Evolutionary conservation across 2,329 filamentous ascomycete species (phyloP), one percentile per base, ranked within the genome.

Genomic region (Atkinsonella hypoxylon): DNA sequence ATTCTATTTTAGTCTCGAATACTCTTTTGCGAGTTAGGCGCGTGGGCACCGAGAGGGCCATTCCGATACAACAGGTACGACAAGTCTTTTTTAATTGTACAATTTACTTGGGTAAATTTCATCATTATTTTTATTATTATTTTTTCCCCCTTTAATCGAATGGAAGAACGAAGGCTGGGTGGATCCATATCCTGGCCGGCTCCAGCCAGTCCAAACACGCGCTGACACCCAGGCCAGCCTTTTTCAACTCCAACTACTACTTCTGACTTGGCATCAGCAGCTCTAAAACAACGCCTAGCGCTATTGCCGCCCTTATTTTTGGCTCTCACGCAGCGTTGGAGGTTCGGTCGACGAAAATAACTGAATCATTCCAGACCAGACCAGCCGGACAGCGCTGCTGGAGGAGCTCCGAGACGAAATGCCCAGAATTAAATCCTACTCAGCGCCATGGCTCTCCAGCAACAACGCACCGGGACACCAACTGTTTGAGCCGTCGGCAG

Each of bases 391-490:
- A 34, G 15, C 30, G 12, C 26, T 6, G 3, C 17, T n/a, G 30
- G 31, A 38, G 9, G 9, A 30, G 17, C 46, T 20, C 22, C 22
- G 8, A 30, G 13, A n/a, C 58, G 69, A 63, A 53, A 96, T 96
- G 91, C 87, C 89, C 38, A 89, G 85, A 68, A 81, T 95, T 62
- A 83, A 87, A 64, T 82, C 82, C 66, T 91, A 89, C 68, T 90
- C 88, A 61, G 89, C 91, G 51, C 74, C 82, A 58, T 98, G 90
- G 89, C 83, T 98, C 51, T 82, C 83, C 55, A 79, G 83, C 61
- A 84, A 85, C 47, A 44, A 49, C 15, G 82, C 82, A 49, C 82
- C 87, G 18, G 91, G 88, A 54, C 83, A 87, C 65, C 77, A 82
- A 52, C 76, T 97, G 60, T 96, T 97, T 69, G 75, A 74, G 54